Evolutionary conservation across 169 alveolate genomes (phyloP).

Genomic region (Plasmodium fragile): DNA sequence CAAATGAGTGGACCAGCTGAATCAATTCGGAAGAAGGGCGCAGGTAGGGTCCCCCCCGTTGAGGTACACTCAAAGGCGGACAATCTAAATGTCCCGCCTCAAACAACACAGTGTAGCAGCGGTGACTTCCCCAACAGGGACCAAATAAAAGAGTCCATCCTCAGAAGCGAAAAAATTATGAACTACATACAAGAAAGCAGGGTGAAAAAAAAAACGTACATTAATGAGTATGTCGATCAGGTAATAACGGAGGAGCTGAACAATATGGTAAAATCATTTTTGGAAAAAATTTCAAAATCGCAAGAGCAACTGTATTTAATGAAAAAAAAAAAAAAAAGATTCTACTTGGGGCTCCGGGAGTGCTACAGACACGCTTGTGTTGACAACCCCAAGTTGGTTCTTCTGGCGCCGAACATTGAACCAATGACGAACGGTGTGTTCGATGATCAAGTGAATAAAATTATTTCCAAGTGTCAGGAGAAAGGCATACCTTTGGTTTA

Average conservation of each 20-base stretch:
- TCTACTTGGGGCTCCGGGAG: conserved; percentile 44
- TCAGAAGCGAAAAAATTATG: conserved; percentile 57
- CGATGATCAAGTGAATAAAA: conserved; percentile 32
- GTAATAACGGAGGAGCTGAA: conserved; percentile 50
- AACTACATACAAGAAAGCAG: conserved; percentile 20
- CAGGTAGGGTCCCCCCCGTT: neutral
- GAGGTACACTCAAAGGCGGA: neutral
- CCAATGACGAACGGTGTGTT: conserved; percentile 47
- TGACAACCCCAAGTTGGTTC: conserved; percentile 55
- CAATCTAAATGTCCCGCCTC: neutral
- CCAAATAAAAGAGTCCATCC: conserved; percentile 30
- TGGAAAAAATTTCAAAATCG: conserved; percentile 45
- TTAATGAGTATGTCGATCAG: conserved; percentile 66
- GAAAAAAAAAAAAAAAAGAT: conserved; percentile 33
- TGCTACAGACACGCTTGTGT: conserved; percentile 48
- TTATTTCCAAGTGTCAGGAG: conserved; percentile 41
- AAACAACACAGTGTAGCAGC: neutral
- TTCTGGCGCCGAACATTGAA: conserved; percentile 69
- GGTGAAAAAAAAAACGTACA: conserved; percentile 53
- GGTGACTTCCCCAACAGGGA: neutral
- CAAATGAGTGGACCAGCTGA: neutral
- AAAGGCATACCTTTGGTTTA: conserved; percentile 51
- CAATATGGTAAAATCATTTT: conserved; percentile 47
- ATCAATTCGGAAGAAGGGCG: neutral
- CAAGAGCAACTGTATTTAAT: conserved; percentile 50